Evolutionary conservation across 140 eudicot species (phyloP), one percentile per base, ranked within the genome.

Genomic region (Cichorium intybus): DNA sequence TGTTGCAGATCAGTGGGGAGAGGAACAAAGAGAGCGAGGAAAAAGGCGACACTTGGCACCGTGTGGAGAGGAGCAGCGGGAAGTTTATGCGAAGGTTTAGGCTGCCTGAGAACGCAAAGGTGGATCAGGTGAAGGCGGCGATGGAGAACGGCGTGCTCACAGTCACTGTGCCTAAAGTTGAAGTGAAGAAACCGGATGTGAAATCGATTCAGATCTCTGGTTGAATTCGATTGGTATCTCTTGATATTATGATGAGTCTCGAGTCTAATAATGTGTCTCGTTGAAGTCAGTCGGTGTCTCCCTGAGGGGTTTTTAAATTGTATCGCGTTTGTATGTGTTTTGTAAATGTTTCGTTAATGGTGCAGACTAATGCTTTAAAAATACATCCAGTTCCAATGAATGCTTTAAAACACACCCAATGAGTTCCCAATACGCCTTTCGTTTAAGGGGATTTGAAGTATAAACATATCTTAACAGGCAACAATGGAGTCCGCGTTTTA

Each of bases 11-110:
- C 28, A 84, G 82, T 7, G 90, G 90, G 1, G 87, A 84, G 72
- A 60, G 87, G 35, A 77, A 47, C 60, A 66, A 63, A 1, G 84
- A 84, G 76, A 35, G 70, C 7, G 87, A 84, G 66, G 87, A 80
- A 54, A 77, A 77, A 76, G 74, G 54, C 0, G 85, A 80, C 23
- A 83, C 74, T 62, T 85, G 94, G 94, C 94, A 82, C 37, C 74
- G 86, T 5, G 75, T 82, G 10, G 94, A 82, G 67, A 62, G 86
- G 71, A 85, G 94, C 76, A 72, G 81, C 65, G 94, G 94, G 1
- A 82, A 60, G 86, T 85, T 85, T 52, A 21, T 73, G 33, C 52
- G 95, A 24, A 70, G 90, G 73, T 76, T 80, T 55, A 61, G 64
- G 82, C 43, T 86, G 64, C 89, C 95, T 59, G 87, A 86, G 28